Evolutionary conservation across 2,329 filamentous ascomycete species (phyloP).

Genomic region (Leptographium wingfieldii): DNA sequence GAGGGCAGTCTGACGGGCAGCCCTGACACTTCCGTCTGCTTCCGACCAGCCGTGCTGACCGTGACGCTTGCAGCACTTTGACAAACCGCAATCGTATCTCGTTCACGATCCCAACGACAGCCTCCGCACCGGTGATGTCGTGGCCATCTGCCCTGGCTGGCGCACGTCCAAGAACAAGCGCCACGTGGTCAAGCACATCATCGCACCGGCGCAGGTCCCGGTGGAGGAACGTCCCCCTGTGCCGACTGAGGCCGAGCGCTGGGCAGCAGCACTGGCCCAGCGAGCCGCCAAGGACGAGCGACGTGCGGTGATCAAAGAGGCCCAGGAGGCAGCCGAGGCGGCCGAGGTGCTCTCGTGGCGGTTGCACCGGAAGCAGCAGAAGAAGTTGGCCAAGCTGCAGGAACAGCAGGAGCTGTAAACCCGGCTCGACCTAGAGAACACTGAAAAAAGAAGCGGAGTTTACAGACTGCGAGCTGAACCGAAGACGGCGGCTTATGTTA

Average conservation of each 20-base stretch:
- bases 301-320: slow-evolving; percentile 22
- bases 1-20: neutral
- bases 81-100: slow-evolving; percentile 50
- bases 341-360: slow-evolving; percentile 4
- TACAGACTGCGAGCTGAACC: neutral
- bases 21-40: neutral
- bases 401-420: neutral
- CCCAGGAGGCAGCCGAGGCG: slow-evolving; percentile 8
- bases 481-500: neutral
- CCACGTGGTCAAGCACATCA: slow-evolving; percentile 63
- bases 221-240: slow-evolving; percentile 53
- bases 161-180: slow-evolving; percentile 53
- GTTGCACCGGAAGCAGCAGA: slow-evolving; percentile 4
- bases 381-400: neutral
- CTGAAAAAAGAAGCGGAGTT: neutral
- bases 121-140: slow-evolving; percentile 60
- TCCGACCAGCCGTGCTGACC: neutral
- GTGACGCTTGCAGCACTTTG: slow-evolving; percentile 43
- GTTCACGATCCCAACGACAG: slow-evolving; percentile 70
- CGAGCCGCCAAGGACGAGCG: slow-evolving; percentile 45
- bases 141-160: slow-evolving; percentile 56
- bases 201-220: slow-evolving; percentile 53
- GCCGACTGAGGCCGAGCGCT: slow-evolving; percentile 49
- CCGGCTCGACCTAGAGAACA: neutral
- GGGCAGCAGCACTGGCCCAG: slow-evolving; percentile 39